These are phyloP conservation scores for Daldinia childiae DNA, from an alignment of 495 filamentous ascomycete species.

Conservation along the genomic window DNA sequence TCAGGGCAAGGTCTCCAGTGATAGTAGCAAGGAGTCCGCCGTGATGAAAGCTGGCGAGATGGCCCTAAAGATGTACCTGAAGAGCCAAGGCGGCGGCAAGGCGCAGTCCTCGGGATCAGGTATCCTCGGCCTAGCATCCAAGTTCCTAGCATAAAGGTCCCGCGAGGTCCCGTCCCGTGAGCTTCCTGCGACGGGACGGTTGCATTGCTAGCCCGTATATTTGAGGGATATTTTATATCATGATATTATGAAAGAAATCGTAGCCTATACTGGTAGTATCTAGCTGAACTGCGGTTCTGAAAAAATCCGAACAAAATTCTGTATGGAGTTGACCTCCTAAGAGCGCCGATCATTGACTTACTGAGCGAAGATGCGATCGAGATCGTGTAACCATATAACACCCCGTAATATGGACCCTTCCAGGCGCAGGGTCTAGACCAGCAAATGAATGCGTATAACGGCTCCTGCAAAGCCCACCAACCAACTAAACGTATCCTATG, in stretches of 20 bases:
- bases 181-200: not conserved
- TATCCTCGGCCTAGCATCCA: slow-evolving; percentile 52
- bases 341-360: not conserved
- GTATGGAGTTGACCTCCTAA: not conserved
- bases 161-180: too few relatives aligned
- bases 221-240: not conserved
- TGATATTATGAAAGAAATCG: not conserved
- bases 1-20: slow-evolving; percentile 55
- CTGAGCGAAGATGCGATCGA: slow-evolving; percentile 15
- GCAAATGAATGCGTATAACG: not conserved
- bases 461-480: not conserved
- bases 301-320: not conserved
- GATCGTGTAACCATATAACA: slow-evolving; percentile 31
- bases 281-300: not conserved
- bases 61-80: slow-evolving; percentile 65
- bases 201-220: not conserved
- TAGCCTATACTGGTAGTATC: not conserved
- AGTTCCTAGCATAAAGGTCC: slow-evolving; percentile 46
- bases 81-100: slow-evolving; percentile 52
- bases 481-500: not conserved
- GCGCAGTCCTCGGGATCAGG: slow-evolving; percentile 38
- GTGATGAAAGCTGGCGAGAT: slow-evolving; percentile 64
- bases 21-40: slow-evolving; percentile 60
- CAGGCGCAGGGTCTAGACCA: slow-evolving; percentile 21
- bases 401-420: not conserved